These are phyloP conservation scores for Pulveroboletus frians DNA, from an alignment of 768 basidiomycete species.

Conservation along the genomic window DNA sequence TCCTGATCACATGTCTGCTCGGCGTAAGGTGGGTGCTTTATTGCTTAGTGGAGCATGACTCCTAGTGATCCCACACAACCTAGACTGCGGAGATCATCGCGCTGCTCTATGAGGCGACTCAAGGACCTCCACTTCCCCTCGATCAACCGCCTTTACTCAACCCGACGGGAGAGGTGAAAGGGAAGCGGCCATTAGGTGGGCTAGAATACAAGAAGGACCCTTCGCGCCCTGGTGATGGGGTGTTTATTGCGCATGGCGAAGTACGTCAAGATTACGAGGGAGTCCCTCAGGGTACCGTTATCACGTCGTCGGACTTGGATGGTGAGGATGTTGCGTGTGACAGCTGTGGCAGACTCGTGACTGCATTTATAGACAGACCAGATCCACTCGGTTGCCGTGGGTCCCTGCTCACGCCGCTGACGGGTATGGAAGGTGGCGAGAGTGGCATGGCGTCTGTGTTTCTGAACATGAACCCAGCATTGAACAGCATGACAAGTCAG, in stretches of 20 bases:
- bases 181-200: conserved; percentile 43
- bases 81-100: conserved; percentile 92
- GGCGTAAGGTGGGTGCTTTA: conserved; percentile 65
- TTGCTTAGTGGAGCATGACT: not conserved
- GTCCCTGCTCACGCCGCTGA: conserved; percentile 52
- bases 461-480: conserved; percentile 70
- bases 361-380: conserved; percentile 10
- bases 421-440: conserved; percentile 26
- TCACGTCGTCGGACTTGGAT: conserved; percentile 47
- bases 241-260: conserved; percentile 64
- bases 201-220: conserved; percentile 77
- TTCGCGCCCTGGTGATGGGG: conserved; percentile 79
- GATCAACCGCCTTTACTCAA: conserved; percentile 64
- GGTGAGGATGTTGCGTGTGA: conserved; percentile 38
- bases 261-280: conserved; percentile 46
- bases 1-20: conserved; percentile 90
- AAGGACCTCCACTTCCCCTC: conserved; percentile 53
- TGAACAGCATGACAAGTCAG: conserved; percentile 46
- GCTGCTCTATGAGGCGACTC: conserved; percentile 89
- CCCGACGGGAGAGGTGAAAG: conserved; percentile 71
- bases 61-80: not conserved
- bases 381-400: conserved; percentile 15
- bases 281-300: conserved; percentile 51
- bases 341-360: conserved; percentile 1
- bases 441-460: conserved; percentile 18